Conservation (phyloP, 306 rosid genomes). For the Echinosophora koreensis region DNA sequence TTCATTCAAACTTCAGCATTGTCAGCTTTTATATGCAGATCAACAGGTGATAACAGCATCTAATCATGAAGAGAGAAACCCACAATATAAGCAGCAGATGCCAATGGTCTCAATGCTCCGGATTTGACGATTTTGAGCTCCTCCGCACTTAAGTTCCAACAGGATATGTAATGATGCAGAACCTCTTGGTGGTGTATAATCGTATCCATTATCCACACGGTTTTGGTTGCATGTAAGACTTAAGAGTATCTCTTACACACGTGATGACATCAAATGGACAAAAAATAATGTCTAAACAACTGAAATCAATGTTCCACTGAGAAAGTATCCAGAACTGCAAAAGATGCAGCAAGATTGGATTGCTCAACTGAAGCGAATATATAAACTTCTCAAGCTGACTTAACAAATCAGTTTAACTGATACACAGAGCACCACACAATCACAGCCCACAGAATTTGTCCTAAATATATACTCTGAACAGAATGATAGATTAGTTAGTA, state of each 20-base stretch:
- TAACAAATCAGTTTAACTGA: slow-evolving; percentile 43
- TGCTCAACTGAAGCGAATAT: slow-evolving; percentile 44
- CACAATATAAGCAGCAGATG: slow-evolving; percentile 38
- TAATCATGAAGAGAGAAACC: slow-evolving; percentile 30
- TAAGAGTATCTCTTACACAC: not conserved
- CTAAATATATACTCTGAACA: slow-evolving; percentile 40
- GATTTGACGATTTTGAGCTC: slow-evolving; percentile 35
- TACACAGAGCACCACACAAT: slow-evolving; percentile 41
- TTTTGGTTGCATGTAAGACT: slow-evolving; percentile 19
- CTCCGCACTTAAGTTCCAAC: slow-evolving; percentile 38
- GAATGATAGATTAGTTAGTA: slow-evolving; percentile 19
- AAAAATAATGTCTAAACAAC: slow-evolving; percentile 42
- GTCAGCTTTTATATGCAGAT: slow-evolving; percentile 4
- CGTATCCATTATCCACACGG: not conserved
- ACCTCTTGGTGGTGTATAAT: slow-evolving; percentile 30
- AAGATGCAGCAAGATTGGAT: slow-evolving; percentile 29
- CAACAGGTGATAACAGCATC: slow-evolving; percentile 39
- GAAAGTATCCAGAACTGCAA: slow-evolving; percentile 38
- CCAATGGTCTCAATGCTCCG: slow-evolving; percentile 44
- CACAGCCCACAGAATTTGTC: slow-evolving; percentile 36
- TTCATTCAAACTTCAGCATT: slow-evolving; percentile 35
- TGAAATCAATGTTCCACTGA: slow-evolving; percentile 15
- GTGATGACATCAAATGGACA: slow-evolving; percentile 23
- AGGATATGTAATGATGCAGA: slow-evolving; percentile 30
- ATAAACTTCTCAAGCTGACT: slow-evolving; percentile 43